A percentile compares a stretch with the other conserved stretches of the same genome.
phyloP scores from a whole-genome alignment of 208 protist genomes.

The Leishmania turanica region DNA sequence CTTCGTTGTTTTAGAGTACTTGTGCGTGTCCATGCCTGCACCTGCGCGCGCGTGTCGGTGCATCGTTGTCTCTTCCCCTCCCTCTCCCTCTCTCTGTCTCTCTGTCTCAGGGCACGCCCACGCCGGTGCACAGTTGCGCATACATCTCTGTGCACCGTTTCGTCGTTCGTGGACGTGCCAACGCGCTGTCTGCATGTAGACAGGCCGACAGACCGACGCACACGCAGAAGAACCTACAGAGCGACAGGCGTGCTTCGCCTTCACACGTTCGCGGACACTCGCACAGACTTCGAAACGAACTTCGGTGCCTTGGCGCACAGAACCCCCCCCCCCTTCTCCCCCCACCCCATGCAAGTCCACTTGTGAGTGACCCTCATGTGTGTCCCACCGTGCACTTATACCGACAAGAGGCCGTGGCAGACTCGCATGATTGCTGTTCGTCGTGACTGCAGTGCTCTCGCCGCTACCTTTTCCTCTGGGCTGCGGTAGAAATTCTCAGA shows the following conservation, averaged over 20 bases:
- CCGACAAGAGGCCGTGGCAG: background rate
- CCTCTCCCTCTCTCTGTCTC: background rate
- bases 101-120: background rate
- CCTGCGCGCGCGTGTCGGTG: background rate
- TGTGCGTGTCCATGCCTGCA: background rate
- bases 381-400: background rate
- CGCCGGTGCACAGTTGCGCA: background rate
- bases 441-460: background rate
- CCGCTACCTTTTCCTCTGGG: background rate
- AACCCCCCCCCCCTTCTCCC: too few species aligned
- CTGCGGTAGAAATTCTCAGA: background rate
- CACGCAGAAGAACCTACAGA: background rate
- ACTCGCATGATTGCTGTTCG: background rate
- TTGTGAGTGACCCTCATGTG: background rate
- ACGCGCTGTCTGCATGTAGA: background rate
- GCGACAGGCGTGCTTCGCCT: background rate
- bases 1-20: background rate
- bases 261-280: background rate
- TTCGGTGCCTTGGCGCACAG: background rate
- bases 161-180: too few species aligned
- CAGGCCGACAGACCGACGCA: background rate
- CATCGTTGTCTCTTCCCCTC: background rate
- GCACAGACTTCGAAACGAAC: background rate
- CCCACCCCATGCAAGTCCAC: background rate
- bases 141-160: background rate